Base-by-base conservation (phyloP, 2,329 filamentous ascomycete species). In the Claviceps sorghi region DNA sequence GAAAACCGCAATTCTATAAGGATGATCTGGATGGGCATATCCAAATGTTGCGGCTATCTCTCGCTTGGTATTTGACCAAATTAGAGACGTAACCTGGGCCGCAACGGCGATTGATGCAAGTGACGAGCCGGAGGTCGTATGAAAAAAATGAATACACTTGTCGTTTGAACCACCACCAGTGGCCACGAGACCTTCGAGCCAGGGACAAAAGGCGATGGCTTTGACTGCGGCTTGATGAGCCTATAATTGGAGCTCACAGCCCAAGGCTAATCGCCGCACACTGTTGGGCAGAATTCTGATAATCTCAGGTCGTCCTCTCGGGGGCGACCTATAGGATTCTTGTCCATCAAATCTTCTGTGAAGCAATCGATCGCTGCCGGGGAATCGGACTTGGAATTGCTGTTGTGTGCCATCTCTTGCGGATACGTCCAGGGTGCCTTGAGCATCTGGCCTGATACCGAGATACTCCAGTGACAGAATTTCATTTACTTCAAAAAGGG, bases 1-100 rank as follows among this genome's bases (percentile, higher is more conserved):
- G 67, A 96, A 98, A 9, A 97, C 84, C 1, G 89, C 93, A 57
- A 98, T 87, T 21, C 93, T 83, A 60, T 85, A 87, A 0, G 86
- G 81, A 62, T 98, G 93, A 43, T 95, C 87, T 1, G 91, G 89
- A 59, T 95, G 84, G 3, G 90, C 82, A 63, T 94, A 97, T 4
- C 93, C 91, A 68, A 98, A 96, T 0, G 91, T 96, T 1, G 89
- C 93, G 1, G 81, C 87, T 57, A 98, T 93, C 65, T 97, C 93
- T 40, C 86, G 82, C 11, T 86, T 78, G 11, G 83, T 91, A 30
- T 78, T 85, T 51, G 86, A 93, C 91, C 88, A 98, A 54, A 95
- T 83, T 32, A 98, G 75, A 48, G 86, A 86, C 0, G 93, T 98
- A 48, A 98, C 88, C 69, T 98, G 93, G 2, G 93, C 88, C 38